phyloP scores from a whole-genome alignment of 768 basidiomycete species.

The Coprinellus micaceus region DNA sequence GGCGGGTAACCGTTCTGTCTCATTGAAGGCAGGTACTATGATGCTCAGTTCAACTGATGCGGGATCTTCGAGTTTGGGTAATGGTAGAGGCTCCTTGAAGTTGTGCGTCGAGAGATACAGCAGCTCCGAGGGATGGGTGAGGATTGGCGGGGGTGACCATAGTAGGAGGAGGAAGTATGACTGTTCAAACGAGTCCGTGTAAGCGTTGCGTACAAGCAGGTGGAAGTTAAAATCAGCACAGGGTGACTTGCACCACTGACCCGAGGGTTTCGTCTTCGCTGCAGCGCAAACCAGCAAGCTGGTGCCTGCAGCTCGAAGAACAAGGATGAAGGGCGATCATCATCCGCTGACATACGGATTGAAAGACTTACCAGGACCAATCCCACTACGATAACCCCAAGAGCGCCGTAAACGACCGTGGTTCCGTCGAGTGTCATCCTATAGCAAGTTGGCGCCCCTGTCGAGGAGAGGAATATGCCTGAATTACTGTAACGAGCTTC shows the following conservation, averaged over 20 bases:
- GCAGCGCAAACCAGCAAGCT: conserved; percentile 44
- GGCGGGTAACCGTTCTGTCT: conserved; percentile 70
- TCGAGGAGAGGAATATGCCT: not conserved
- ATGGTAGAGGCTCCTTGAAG: conserved; percentile 49
- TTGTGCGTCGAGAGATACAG: conserved; percentile 59
- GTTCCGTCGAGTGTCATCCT: not conserved
- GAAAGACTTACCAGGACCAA: conserved; percentile 36
- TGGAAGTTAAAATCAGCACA: conserved; percentile 32
- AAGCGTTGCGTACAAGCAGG: conserved; percentile 3
- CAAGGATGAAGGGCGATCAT: conserved; percentile 85
- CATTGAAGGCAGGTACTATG: conserved; percentile 91
- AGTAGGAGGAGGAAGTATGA: conserved; percentile 65
- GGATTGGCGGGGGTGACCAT: conserved; percentile 69
- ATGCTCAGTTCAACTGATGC: conserved; percentile 70
- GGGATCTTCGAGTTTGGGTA: conserved; percentile 53
- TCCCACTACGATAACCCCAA: conserved; percentile 28
- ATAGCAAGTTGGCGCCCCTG: not conserved
- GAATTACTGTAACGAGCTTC: not conserved
- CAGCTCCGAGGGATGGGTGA: conserved; percentile 63
- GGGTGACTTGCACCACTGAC: conserved; percentile 40
- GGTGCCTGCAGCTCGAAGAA: conserved; percentile 78
- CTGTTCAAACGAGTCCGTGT: conserved; percentile 37
- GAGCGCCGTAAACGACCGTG: conserved; percentile 34
- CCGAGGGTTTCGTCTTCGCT: conserved; percentile 60
- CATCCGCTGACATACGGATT: conserved; percentile 23